Percentiles rank a stretch among this genome's conserved stretches.
Evolutionary conservation across 148 eudicot genomes (phyloP).

Genomic region (Rhododendron mucronatum): DNA sequence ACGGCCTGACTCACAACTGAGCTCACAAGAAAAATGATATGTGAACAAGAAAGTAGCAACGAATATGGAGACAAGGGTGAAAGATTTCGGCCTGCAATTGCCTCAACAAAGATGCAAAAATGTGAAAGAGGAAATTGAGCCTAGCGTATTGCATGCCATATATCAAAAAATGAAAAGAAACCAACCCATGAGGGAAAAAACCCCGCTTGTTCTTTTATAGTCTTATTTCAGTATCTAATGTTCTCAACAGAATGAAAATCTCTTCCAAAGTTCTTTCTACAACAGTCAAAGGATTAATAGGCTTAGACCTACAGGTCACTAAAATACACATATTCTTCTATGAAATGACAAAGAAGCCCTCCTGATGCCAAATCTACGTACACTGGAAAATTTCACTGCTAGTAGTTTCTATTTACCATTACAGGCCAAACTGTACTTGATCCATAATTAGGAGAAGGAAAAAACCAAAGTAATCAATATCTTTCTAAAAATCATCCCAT

Average conservation of each 20-base stretch:
- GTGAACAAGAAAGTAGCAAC: neutral
- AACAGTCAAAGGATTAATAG: neutral
- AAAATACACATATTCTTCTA: neutral
- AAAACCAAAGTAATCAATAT: neutral
- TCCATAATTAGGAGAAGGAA: neutral
- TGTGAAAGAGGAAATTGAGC: neutral
- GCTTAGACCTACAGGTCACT: neutral
- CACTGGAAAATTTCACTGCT: neutral
- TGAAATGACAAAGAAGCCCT: neutral
- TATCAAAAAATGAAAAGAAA: neutral
- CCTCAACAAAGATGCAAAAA: constrained; percentile 7
- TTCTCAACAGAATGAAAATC: neutral
- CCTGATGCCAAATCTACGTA: neutral
- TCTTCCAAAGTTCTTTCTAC: neutral
- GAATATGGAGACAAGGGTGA: neutral
- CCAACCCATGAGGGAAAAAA: neutral
- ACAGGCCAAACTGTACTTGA: neutral
- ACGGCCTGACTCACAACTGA: neutral
- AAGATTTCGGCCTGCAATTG: neutral
- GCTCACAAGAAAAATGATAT: neutral
- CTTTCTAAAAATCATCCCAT: neutral
- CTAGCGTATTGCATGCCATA: neutral
- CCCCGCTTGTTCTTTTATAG: neutral
- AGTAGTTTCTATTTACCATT: constrained; percentile 4
- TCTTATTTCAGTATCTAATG: neutral